Conservation (phyloP, 2,329 filamentous ascomycete species). For the Diaporthe humulicola region DNA sequence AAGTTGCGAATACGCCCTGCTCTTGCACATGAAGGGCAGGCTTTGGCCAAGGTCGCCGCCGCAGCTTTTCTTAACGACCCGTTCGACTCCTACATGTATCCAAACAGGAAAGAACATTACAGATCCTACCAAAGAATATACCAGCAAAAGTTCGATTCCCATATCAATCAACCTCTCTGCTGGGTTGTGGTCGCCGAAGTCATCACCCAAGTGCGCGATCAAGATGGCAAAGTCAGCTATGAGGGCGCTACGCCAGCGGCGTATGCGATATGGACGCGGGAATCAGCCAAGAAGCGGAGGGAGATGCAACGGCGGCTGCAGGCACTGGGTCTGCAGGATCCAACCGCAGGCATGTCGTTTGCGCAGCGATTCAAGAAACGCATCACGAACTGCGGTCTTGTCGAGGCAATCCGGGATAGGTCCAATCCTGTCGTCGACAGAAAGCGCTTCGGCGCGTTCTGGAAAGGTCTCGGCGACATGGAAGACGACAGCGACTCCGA, state of each 20-base stretch:
- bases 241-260: neutral
- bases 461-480: neutral
- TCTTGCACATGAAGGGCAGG: neutral
- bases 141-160: neutral
- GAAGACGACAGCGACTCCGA: neutral
- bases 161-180: conserved; percentile 7
- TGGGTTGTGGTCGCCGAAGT: neutral
- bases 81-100: conserved; percentile 8
- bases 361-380: neutral
- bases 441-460: neutral
- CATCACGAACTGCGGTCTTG: neutral
- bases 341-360: neutral
- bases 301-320: neutral
- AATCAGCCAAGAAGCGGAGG: neutral
- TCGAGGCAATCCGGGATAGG: neutral
- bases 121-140: neutral
- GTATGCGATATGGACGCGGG: conserved; percentile 2
- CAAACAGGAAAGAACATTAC: neutral
- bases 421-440: neutral
- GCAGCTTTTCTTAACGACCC: neutral
- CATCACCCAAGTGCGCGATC: neutral
- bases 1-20: neutral
- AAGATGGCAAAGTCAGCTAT: neutral
- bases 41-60: neutral
- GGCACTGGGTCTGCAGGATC: neutral